Base-by-base conservation (phyloP, 2,329 filamentous ascomycete genomes). In the Thielaviopsis punctulata region DNA sequence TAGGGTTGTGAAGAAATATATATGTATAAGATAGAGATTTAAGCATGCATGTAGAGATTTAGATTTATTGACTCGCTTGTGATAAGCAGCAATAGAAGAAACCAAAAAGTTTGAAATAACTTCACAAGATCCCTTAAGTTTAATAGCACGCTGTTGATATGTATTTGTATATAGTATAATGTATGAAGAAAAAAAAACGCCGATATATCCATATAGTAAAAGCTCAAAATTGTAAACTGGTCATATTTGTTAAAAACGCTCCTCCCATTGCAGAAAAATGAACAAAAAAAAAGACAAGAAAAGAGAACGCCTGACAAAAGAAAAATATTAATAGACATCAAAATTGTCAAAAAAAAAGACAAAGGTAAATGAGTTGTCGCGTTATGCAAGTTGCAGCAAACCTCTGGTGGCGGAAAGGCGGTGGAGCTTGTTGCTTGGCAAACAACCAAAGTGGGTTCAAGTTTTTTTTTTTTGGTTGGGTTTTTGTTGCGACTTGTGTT, bases 211-310 rank as follows among this genome's bases (percentile, higher is more conserved):
- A 15, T 36, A n/a, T 36, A 36, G 9, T 36, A 36, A 36, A 36
- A n/a, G 30, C n/a, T 36, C 4, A n/a, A n/a, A n/a, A n/a, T n/a
- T n/a, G n/a, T n/a, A 36, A 36, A 36, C 13, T 15, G 9, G 30
- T 15, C 30, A 15, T 36, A 36, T 36, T n/a, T 36, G 30, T 15
- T 36, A 15, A 36, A 36, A 36, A 15, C 13, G 30, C 7, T 36
- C 30, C 30, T 36, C 30, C 30, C 30, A 36, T 36, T 4, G 12
- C n/a, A 36, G n/a, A 36, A 36, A 3, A 33, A n/a, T n/a, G n/a
- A 36, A n/a, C 30, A 22, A 39, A 46, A 45, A 22, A 55, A 47
- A 48, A 45, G 19, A 54, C 52, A 54, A 51, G 48, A 18, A 36
- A 50, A 56, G 44, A 52, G 44, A 50, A 41, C 49, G 23, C 39